phyloP scores from a whole-genome alignment of 2,329 filamentous ascomycete genomes.

The Arachnomyces sp. region DNA sequence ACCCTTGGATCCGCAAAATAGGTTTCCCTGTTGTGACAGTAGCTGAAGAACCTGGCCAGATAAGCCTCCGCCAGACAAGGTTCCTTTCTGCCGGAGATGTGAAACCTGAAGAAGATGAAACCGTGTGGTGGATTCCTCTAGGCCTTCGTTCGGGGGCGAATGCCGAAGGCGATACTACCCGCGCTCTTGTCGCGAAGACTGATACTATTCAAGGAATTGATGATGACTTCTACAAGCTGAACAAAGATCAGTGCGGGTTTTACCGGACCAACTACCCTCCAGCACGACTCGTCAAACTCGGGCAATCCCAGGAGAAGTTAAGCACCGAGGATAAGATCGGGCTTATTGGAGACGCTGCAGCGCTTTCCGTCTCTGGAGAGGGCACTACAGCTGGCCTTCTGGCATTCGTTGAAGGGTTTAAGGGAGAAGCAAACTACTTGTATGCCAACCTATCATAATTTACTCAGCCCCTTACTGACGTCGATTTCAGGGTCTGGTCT shows the following conservation, averaged over 20 bases:
- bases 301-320: slow-evolving; percentile 65
- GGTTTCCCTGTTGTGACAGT: slow-evolving; percentile 88
- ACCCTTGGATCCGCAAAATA: slow-evolving; percentile 90
- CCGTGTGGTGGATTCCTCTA: slow-evolving; percentile 91
- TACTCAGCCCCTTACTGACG: slow-evolving; percentile 14
- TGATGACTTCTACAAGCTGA: slow-evolving; percentile 89
- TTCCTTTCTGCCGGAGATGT: slow-evolving; percentile 90
- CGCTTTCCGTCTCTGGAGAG: slow-evolving; percentile 79
- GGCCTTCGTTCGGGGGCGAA: slow-evolving; percentile 69
- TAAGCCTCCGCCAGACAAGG: slow-evolving; percentile 73
- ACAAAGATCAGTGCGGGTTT: slow-evolving; percentile 78
- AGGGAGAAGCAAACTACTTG: slow-evolving; percentile 71
- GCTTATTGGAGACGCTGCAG: slow-evolving; percentile 79
- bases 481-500: slow-evolving; percentile 58
- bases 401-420: slow-evolving; percentile 76
- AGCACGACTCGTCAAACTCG: slow-evolving; percentile 70
- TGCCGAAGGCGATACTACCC: slow-evolving; percentile 52
- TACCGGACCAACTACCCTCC: slow-evolving; percentile 91
- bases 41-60: slow-evolving; percentile 71
- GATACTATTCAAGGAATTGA: slow-evolving; percentile 59
- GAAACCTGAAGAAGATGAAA: slow-evolving; percentile 81
- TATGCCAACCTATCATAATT: slow-evolving; percentile 24
- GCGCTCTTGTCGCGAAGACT: slow-evolving; percentile 66
- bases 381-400: slow-evolving; percentile 73
- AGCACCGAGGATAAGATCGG: slow-evolving; percentile 86